Conservation (phyloP, 2,329 filamentous ascomycete species). For the Neofusicoccum umdonicola region DNA sequence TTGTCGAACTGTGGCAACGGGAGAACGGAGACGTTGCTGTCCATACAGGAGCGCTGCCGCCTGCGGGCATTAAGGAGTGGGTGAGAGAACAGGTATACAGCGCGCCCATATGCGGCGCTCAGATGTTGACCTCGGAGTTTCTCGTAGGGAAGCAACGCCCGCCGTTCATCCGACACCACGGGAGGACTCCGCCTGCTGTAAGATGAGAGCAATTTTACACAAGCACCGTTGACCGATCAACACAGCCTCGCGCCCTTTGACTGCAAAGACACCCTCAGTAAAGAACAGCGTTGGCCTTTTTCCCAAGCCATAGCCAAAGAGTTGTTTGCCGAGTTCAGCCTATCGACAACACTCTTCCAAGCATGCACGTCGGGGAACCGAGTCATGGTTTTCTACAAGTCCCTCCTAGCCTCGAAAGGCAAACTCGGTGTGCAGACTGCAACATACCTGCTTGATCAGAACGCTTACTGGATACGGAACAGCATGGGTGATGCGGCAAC, state of each 20-base stretch:
- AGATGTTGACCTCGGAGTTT: background rate
- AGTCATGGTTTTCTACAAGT: background rate
- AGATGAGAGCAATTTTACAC: background rate
- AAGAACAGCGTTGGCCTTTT: background rate
- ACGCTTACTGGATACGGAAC: background rate
- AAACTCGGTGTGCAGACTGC: background rate
- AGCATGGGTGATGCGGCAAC: background rate
- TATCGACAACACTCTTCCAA: background rate
- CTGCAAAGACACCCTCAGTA: no score
- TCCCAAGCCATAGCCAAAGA: background rate
- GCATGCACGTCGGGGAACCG: background rate
- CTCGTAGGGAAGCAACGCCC: no score
- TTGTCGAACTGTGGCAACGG: background rate
- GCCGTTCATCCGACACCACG: background rate
- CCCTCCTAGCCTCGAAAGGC: background rate
- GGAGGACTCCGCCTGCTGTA: background rate
- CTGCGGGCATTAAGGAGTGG: background rate
- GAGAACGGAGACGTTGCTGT: background rate
- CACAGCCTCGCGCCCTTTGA: background rate
- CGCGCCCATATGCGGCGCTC: no score
- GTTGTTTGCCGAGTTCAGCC: background rate
- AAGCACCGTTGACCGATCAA: background rate
- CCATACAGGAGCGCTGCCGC: background rate
- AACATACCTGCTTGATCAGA: background rate
- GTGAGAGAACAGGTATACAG: background rate